Percentiles rank a stretch among this genome's conserved stretches.
Evolutionary conservation across 768 basidiomycete species (phyloP).

Genomic region (Mycena leptocephala): DNA sequence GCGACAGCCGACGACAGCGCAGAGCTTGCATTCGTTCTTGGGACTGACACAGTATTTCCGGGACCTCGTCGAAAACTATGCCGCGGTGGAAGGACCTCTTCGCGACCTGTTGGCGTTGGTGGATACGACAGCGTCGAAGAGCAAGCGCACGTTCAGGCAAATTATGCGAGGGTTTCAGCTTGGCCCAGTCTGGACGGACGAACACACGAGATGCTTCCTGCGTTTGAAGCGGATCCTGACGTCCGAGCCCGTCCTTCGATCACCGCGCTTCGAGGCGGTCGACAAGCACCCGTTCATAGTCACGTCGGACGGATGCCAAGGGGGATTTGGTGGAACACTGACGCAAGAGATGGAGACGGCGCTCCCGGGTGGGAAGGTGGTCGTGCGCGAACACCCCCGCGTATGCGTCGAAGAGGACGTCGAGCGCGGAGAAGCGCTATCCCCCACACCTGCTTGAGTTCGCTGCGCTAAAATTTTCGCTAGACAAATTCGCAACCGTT

Average conservation of each 20-base stretch:
- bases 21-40: no score
- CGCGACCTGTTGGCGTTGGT: no score
- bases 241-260: background rate
- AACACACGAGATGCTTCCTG: background rate
- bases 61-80: no score
- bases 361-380: conserved; percentile 27
- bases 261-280: no score
- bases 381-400: conserved; percentile 41
- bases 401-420: conserved; percentile 52
- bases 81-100: no score
- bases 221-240: background rate
- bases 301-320: conserved; percentile 44
- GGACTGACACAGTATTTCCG: no score
- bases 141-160: background rate
- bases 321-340: conserved; percentile 42
- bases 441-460: no score
- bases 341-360: no score
- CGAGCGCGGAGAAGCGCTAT: no score
- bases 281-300: conserved; percentile 46
- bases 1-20: no score
- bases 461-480: no score
- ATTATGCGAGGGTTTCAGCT: background rate
- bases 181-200: background rate
- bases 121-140: background rate
- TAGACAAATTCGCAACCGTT: no score